These are phyloP conservation scores for Glonium stellatum DNA, from an alignment of 495 filamentous ascomycete species.

Conservation along the genomic window DNA sequence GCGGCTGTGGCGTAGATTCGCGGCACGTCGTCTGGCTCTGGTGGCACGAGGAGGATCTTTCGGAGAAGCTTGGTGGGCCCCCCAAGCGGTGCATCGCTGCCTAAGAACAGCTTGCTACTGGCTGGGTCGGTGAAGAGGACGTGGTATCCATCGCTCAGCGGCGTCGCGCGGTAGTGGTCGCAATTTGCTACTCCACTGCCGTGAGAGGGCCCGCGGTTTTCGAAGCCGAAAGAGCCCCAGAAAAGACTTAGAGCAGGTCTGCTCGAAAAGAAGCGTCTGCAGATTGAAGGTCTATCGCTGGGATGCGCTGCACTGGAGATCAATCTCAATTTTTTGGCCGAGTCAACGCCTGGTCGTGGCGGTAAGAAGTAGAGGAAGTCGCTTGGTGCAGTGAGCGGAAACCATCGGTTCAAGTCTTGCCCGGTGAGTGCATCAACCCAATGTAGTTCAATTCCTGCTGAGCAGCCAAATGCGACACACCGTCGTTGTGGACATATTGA, in stretches of 20 bases:
- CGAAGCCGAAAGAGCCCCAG: constrained; percentile 20
- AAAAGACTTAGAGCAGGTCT: constrained; percentile 14
- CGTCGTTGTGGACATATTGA: constrained; percentile 62
- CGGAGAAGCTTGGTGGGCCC: constrained; percentile 46
- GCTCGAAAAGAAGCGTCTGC: constrained; percentile 13
- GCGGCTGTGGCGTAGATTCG: constrained; percentile 51
- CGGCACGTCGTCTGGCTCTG: constrained; percentile 21
- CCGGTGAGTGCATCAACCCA: constrained; percentile 61
- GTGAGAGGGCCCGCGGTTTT: not conserved
- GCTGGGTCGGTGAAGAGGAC: constrained; percentile 63
- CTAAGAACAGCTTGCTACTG: constrained; percentile 55
- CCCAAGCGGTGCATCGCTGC: constrained; percentile 57
- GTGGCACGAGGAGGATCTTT: constrained; percentile 43
- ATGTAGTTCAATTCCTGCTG: constrained; percentile 61
- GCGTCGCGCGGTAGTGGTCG: constrained; percentile 63
- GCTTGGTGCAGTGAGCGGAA: constrained; percentile 59
- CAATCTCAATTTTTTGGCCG: constrained; percentile 53
- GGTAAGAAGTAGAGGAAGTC: constrained; percentile 64
- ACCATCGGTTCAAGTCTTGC: constrained; percentile 54
- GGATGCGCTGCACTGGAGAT: constrained; percentile 57
- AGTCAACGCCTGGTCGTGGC: constrained; percentile 47
- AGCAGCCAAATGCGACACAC: constrained; percentile 66
- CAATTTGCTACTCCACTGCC: constrained; percentile 31
- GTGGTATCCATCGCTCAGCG: constrained; percentile 62
- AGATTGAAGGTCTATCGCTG: constrained; percentile 17